Evolutionary conservation across 129 eudicot species (phyloP).

Genomic region (Artemisia annua): DNA sequence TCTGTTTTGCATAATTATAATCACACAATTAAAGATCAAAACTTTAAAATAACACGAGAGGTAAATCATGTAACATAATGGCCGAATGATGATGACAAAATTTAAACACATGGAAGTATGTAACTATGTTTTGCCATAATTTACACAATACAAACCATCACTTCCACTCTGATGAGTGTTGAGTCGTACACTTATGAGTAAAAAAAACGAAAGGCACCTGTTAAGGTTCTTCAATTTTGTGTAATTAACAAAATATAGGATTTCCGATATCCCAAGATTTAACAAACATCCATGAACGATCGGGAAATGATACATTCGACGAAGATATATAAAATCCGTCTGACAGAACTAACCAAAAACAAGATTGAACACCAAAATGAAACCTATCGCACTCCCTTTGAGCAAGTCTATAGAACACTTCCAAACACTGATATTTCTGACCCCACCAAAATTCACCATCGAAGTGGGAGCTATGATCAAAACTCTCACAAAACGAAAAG

Average conservation of each 20-base stretch:
- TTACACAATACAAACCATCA: not conserved
- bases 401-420: conserved; percentile 28
- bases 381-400: conserved; percentile 23
- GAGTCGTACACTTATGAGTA: not conserved
- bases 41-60: no score
- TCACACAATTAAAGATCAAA: no score
- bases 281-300: not conserved
- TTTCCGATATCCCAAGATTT: not conserved
- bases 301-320: conserved; percentile 13
- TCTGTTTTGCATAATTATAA: no score
- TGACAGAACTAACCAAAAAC: conserved; percentile 33
- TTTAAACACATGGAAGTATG: not conserved
- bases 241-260: not conserved
- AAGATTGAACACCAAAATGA: conserved; percentile 18
- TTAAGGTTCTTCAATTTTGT: no score
- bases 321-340: conserved; percentile 32
- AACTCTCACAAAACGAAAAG: conserved; percentile 23
- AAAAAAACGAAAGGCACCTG: not conserved
- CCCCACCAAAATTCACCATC: conserved; percentile 39
- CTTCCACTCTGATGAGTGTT: not conserved
- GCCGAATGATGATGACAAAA: no score
- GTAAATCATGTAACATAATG: no score
- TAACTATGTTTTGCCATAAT: not conserved
- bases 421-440: conserved; percentile 19
- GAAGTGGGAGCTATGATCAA: conserved; percentile 23